Evolutionary conservation across 768 basidiomycete genomes (phyloP), one percentile per base, ranked within the genome.

Genomic region (Megacollybia marginata): DNA sequence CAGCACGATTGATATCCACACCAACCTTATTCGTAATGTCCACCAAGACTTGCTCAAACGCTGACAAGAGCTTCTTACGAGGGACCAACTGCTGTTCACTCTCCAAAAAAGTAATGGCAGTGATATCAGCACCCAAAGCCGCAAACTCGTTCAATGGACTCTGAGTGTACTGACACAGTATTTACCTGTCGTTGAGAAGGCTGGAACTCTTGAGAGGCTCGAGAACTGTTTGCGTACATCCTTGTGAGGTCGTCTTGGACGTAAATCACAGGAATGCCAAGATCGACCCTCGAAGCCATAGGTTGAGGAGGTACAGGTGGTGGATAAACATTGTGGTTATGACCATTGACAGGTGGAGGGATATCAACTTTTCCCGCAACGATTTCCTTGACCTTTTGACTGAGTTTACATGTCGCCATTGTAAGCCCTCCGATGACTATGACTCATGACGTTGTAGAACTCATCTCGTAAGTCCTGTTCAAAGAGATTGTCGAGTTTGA

Each of bases 111-210:
- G 84, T 78, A 49, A 98, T 81, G 5, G 91, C 84, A 2, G 81
- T 70, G 46, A 98, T 82, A 65, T 96, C 92, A 10, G 76, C 54
- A 2, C 94, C 95, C 35, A 98, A 70, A 1, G 94, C 91, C 15
- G 90, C 88, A 62, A 89, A 94, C 63, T 98, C 96, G 60, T 91
- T 95, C 57, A 98, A 66, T 2, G 96, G 96, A 60, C 83, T 95
- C 67, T 98, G 96, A 5, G 80, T 75, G 59, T 93, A 98, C 50
- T 96, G 44, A 98, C 76, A 59, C 95, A 97, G 61, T 97, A 99
- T 64, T 90, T 88, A 33, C 85, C 87, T 43, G 85, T 83, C 4
- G 79, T 69, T 0, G 90, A 80, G 40, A 95, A 69, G 0, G 84
- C 73, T 44, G 83, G 81, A 60, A 92, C 66, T 98, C 96, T 47